Base-by-base conservation (phyloP, 1,284 basidiomycete species). In the Sanguinoderma infundibulare region DNA sequence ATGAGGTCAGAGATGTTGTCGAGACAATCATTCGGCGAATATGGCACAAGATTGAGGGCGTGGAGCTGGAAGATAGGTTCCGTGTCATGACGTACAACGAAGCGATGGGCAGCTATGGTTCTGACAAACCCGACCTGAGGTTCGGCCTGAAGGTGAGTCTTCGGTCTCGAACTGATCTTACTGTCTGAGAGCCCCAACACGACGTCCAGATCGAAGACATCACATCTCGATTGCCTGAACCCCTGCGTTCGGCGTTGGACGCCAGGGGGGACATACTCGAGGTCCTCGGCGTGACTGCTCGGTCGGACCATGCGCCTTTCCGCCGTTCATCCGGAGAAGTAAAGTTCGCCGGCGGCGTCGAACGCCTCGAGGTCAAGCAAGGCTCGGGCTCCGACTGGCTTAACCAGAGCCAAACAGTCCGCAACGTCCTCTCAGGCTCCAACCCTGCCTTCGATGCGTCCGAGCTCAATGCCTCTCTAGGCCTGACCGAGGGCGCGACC, bases 51-150 rank as follows among this genome's bases (percentile, higher is more conserved):
- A 72, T 85, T 30, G 81, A 92, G 68, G 84, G 81, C 24, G 72
- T 88, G 22, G 77, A 81, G 26, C 81, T 95, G 55, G 83, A 86
- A 10, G 75, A 77, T 51, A 68, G 73, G 17, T 95, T 96, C 79
- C 77, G 79, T 57, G 91, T 95, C 55, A 90, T 96, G 86, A 92
- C 91, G 49, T 96, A 96, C 75, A 75, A 83, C 61, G 87, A 95
- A 69, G 93, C 94, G 6, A 96, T 97, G 92, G 81, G 84, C 71
- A 86, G 94, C 87, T 98, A 90, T 81, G 96, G 96, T 9, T 95
- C 94, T 53, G 96, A 98, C 79, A 98, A 98, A 80, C 96, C 96
- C 39, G 96, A 98, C 75, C 87, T 90, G 53, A 86, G 96, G 56
- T 96, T 94, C 77, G 87, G 86, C 50, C 83, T 96, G 66, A 87